Base-by-base conservation (phyloP, 257 asterid genomes). In the Parsonsia alboflavescens region DNA sequence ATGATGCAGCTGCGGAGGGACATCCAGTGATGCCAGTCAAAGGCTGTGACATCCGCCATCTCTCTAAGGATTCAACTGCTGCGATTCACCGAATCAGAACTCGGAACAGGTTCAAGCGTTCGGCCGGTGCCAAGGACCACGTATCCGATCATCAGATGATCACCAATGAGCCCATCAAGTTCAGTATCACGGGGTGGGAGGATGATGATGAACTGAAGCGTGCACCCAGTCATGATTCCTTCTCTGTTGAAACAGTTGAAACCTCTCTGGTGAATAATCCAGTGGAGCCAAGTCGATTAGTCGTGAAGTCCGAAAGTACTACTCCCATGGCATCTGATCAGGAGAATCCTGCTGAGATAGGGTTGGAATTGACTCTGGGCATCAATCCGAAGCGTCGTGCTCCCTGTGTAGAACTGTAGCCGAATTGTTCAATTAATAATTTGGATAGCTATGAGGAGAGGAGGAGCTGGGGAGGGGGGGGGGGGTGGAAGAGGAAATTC, bases 141-240 rank as follows among this genome's bases (percentile, higher is more conserved):
- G 49, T 6, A 7, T 3, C 6, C 2, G 68, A 52, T 1, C 24
- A 52, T 11, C 68, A 30, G 86, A 71, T 71, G 13, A 8, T 45
- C 10, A 58, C 10, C 58, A 56, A 64, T 5, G 86, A 84, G 75
- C 72, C 87, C 39, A 68, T 70, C 8, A 88, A 87, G 76, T 92
- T 92, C 36, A 88, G 95, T 16, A 86, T 88, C 75, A 88, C 96
- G 0, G 97, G 97, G 0, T 91, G 97, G 97, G 78, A 74, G 2
- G 26, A 54, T n/a, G 59, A 80, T 39, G 87, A 73, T 2, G 45
- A 66, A 10, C 2, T 66, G 76, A 70, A 80, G 8, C 81, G 93
- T 16, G 87, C 88, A 0, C 74, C 82, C 21, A 92, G 96, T 73
- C 88, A 90, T 2, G 96, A 85, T 84, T 90, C 96, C 2, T 72